Evolutionary conservation across 2,329 filamentous ascomycete species (phyloP).

Genomic region (Microcera coccophila): DNA sequence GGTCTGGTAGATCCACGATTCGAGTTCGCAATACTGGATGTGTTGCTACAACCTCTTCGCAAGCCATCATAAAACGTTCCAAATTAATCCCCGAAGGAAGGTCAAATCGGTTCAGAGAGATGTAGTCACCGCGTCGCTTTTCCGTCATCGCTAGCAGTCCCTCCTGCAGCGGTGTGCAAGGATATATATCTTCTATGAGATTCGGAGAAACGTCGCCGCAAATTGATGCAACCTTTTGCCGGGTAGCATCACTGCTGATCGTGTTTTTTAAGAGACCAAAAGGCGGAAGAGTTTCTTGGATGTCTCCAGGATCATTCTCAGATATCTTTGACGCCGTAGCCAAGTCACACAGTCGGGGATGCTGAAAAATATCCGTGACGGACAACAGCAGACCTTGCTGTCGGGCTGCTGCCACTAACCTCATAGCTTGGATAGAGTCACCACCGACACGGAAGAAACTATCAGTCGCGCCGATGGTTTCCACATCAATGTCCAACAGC

Average conservation of each 20-base stretch:
- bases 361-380: conserved; percentile 10
- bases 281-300: too few relatives aligned
- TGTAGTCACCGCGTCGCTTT: conserved; percentile 15
- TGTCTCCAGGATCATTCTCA: too few relatives aligned
- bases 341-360: background rate
- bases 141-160: conserved; percentile 16
- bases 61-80: conserved; percentile 9
- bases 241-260: too few relatives aligned
- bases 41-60: conserved; percentile 4
- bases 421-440: conserved; percentile 25
- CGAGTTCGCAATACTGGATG: conserved; percentile 42
- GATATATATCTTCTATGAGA: background rate
- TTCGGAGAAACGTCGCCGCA: too few relatives aligned
- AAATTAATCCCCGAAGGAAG: conserved; percentile 5
- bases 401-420: conserved; percentile 11
- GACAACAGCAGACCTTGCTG: conserved; percentile 2
- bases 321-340: background rate
- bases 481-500: conserved; percentile 8
- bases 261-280: too few relatives aligned
- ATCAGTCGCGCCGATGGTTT: conserved; percentile 29
- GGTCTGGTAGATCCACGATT: conserved; percentile 39
- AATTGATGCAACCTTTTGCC: too few relatives aligned
- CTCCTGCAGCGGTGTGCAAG: background rate
- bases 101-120: conserved; percentile 10
- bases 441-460: conserved; percentile 28